Evolutionary conservation across 768 basidiomycete genomes (phyloP).

Genomic region (Sarcodon aspratus): DNA sequence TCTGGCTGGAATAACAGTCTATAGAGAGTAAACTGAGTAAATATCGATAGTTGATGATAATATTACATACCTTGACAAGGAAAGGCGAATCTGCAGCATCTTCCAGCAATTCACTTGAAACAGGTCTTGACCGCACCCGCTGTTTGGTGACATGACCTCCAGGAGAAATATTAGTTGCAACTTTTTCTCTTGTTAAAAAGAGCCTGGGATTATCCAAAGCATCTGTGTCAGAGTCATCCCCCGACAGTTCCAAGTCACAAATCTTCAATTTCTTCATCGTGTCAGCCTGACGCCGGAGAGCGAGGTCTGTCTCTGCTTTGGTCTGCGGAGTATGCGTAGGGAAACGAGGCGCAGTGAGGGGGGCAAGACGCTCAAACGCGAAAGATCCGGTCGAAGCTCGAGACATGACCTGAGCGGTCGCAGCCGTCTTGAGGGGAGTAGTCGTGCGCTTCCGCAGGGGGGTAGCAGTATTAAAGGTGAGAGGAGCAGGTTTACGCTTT

Average conservation of each 20-base stretch:
- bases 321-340: conserved; percentile 34
- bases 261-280: conserved; percentile 53
- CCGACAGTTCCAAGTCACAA: conserved; percentile 38
- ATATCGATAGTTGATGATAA: not conserved
- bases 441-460: conserved; percentile 39
- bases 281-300: conserved; percentile 43
- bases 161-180: conserved; percentile 40
- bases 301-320: conserved; percentile 40
- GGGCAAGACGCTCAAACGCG: conserved; percentile 42
- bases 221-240: conserved; percentile 37
- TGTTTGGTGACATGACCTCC: conserved; percentile 70
- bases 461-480: conserved; percentile 31
- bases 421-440: conserved; percentile 26
- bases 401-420: not conserved
- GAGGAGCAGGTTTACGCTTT: conserved; percentile 53
- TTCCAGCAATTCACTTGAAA: conserved; percentile 55
- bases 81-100: conserved; percentile 26
- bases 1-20: conserved; percentile 11
- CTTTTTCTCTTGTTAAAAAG: not conserved
- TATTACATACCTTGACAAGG: conserved; percentile 9
- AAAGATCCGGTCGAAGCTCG: not conserved
- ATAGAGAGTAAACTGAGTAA: not conserved
- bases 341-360: conserved; percentile 42
- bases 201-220: not conserved
- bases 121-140: conserved; percentile 60